Evolutionary conservation across 805 yeast species (phyloP).

Genomic region (Spathaspora gorwiae): DNA sequence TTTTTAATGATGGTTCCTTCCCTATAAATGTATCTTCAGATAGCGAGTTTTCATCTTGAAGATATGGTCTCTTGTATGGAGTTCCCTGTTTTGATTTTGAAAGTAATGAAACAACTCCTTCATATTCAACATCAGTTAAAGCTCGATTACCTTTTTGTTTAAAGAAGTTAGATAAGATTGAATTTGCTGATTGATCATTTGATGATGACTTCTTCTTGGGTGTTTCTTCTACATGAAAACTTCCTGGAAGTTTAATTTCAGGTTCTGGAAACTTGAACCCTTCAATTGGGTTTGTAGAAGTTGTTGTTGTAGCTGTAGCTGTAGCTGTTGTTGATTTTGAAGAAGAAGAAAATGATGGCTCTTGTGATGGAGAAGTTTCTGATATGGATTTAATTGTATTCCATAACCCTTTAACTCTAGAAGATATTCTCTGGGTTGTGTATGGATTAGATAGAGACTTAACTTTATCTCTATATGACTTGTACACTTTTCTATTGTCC

Average conservation of each 20-base stretch:
- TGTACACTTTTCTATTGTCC: slow-evolving; percentile 34
- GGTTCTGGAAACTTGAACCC: slow-evolving; percentile 9
- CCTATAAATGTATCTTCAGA: neutral
- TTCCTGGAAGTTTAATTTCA: neutral
- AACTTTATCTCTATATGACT: slow-evolving; percentile 22
- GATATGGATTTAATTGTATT: neutral
- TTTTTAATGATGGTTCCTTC: neutral
- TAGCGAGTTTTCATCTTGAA: neutral
- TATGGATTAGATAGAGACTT: slow-evolving; percentile 8
- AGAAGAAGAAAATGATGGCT: neutral
- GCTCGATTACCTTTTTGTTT: slow-evolving; percentile 72
- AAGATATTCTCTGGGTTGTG: slow-evolving; percentile 7
- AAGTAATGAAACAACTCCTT: slow-evolving; percentile 69
- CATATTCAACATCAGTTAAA: slow-evolving; percentile 67
- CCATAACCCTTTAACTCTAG: slow-evolving; percentile 10
- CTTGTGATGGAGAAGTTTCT: neutral
- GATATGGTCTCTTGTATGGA: slow-evolving; percentile 2
- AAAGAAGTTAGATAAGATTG: slow-evolving; percentile 64
- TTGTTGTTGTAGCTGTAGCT: neutral
- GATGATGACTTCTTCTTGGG: neutral
- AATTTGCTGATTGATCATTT: slow-evolving; percentile 35
- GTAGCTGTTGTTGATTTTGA: neutral
- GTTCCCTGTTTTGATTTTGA: slow-evolving; percentile 11
- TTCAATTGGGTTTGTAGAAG: neutral
- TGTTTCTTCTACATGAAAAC: neutral